phyloP scores from a whole-genome alignment of 164 flowering plant species.

The Nymphaea colorata region DNA sequence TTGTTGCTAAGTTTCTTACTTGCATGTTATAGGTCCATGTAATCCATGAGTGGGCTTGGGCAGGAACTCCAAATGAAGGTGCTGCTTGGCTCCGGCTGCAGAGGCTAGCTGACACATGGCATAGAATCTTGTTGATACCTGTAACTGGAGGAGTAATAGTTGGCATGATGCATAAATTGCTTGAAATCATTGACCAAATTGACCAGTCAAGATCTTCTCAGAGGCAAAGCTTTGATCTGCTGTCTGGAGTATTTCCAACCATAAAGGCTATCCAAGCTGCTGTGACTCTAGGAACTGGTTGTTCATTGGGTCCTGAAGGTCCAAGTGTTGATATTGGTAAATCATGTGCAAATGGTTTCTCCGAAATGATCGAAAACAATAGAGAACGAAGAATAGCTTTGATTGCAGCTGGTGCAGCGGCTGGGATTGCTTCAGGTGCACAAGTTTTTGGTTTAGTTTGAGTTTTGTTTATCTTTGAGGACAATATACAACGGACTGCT shows the following conservation, averaged over 20 bases:
- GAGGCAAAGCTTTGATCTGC: conserved; percentile 60
- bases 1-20: not conserved
- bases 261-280: conserved; percentile 98
- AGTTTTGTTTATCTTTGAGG: too few species aligned
- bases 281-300: conserved; percentile 92
- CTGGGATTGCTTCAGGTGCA: conserved; percentile 96
- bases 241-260: conserved; percentile 70
- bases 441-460: not conserved
- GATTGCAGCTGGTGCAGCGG: conserved; percentile 97
- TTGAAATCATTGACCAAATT: conserved; percentile 85
- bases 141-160: conserved; percentile 97
- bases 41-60: conserved; percentile 98
- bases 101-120: conserved; percentile 95
- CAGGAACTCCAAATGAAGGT: conserved; percentile 97
- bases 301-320: conserved; percentile 99
- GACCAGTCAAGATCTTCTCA: conserved; percentile 58
- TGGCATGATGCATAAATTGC: conserved; percentile 95
- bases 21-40: conserved; percentile 58
- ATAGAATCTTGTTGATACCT: conserved; percentile 84
- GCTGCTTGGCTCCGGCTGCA: conserved; percentile 98
- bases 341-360: conserved; percentile 91
- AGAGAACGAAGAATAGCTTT: conserved; percentile 94
- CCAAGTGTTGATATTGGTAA: conserved; percentile 99
- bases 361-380: conserved; percentile 88
- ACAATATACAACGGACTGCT: too few species aligned